These are phyloP conservation scores for Thalassiosira exigua DNA, from an alignment of 352 stramenopile genomes.

Conservation along the genomic window DNA sequence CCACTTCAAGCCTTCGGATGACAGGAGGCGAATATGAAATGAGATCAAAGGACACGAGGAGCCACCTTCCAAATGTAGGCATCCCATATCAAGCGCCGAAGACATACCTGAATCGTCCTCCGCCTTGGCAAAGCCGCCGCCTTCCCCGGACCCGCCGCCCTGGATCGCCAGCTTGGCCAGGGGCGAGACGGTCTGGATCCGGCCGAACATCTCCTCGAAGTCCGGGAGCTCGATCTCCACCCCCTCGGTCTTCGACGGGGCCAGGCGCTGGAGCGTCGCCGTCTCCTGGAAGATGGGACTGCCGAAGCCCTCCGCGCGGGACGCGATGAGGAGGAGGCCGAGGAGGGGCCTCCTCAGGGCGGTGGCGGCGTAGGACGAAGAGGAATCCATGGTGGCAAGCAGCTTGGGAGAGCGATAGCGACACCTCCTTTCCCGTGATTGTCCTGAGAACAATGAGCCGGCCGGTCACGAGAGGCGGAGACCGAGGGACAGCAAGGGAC, in stretches of 20 bases:
- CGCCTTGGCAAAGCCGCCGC: conserved; percentile 44
- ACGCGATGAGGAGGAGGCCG: conserved; percentile 27
- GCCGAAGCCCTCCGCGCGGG: conserved; percentile 43
- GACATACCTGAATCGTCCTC: conserved; percentile 28
- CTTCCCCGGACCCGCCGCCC: conserved; percentile 35
- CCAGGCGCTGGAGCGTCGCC: conserved; percentile 48
- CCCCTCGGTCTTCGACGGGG: conserved; percentile 61
- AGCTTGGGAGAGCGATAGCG: not conserved
- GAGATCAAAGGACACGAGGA: not conserved
- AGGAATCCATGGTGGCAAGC: conserved; percentile 1
- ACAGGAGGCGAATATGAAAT: not conserved
- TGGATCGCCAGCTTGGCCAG: conserved; percentile 59
- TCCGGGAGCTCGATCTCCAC: conserved; percentile 79
- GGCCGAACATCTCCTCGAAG: conserved; percentile 77
- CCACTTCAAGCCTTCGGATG: conserved; percentile 41
- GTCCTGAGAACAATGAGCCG: no score
- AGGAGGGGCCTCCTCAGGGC: conserved; percentile 21
- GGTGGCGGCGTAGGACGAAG: not conserved
- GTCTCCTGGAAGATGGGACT: conserved; percentile 70
- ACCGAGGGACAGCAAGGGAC: no score
- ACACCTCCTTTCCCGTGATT: conserved; percentile 2
- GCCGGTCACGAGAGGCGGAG: no score
- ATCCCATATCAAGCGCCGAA: no score
- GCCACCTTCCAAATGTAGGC: no score
- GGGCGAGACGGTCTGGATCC: conserved; percentile 72